Evolutionary conservation across 345 rosid species (phyloP).

Genomic region (Cardamine resedifolia): DNA sequence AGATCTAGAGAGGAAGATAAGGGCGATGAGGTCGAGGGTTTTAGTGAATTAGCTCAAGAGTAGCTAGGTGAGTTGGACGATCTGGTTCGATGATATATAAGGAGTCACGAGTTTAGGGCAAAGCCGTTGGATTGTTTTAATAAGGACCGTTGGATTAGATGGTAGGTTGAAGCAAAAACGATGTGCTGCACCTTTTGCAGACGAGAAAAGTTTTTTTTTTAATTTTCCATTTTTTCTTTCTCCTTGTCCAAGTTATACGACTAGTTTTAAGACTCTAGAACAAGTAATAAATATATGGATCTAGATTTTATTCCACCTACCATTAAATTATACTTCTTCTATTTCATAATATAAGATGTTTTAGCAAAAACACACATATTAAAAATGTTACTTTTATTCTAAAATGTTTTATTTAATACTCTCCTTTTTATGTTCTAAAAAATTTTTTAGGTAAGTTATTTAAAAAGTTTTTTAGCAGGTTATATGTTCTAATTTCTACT

Average conservation of each 20-base stretch:
- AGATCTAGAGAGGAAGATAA: slow-evolving; percentile 21
- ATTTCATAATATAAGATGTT: too few species aligned
- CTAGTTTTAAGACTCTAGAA: not conserved
- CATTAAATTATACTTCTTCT: too few species aligned
- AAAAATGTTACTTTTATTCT: too few species aligned
- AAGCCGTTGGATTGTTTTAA: slow-evolving; percentile 32
- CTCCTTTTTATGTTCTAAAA: too few species aligned
- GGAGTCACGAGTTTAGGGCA: not conserved
- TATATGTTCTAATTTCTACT: too few species aligned
- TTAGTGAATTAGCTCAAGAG: not conserved
- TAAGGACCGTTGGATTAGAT: slow-evolving; percentile 19
- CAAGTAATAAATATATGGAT: slow-evolving; percentile 3
- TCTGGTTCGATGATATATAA: slow-evolving; percentile 28
- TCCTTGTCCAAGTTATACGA: slow-evolving; percentile 36
- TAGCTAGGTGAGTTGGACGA: not conserved
- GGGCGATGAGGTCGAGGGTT: slow-evolving; percentile 38
- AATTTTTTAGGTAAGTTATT: too few species aligned
- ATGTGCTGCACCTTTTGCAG: slow-evolving; percentile 37
- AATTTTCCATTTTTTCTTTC: not conserved
- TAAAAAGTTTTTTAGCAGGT: too few species aligned
- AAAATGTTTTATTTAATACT: too few species aligned
- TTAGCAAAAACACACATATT: too few species aligned
- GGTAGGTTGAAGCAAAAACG: slow-evolving; percentile 33
- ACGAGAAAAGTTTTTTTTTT: not conserved
- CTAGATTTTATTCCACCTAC: slow-evolving; percentile 10